A percentile compares a stretch with the other conserved stretches of the same genome.
Conservation (phyloP, 2,329 filamentous ascomycete genomes). For the Diaporthe velutina region DNA sequence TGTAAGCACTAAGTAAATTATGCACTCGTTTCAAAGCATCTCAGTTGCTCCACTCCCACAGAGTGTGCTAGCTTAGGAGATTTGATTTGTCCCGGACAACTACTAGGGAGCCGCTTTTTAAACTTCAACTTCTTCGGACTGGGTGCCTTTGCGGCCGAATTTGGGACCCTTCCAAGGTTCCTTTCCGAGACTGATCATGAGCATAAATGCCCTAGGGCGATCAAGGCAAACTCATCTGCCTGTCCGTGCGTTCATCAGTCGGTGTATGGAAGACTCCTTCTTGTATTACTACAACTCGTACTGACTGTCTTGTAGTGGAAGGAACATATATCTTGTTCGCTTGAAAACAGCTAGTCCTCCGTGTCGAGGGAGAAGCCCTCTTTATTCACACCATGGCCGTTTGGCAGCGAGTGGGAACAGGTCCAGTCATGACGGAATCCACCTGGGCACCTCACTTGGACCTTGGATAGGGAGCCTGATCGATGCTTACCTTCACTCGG, state of each 20-base stretch:
- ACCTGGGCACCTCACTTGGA: background rate
- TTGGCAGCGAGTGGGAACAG: background rate
- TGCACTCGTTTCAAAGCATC: background rate
- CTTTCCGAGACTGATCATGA: background rate
- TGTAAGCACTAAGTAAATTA: slow-evolving; percentile 23
- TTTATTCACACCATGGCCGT: background rate
- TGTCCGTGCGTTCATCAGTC: background rate
- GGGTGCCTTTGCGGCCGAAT: no score
- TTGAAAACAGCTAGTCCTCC: no score
- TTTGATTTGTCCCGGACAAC: background rate
- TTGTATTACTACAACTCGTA: background rate
- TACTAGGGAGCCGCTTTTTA: no score
- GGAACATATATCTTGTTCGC: background rate
- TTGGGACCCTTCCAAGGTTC: background rate
- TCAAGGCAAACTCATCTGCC: background rate
- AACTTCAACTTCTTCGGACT: no score
- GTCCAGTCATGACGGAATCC: background rate
- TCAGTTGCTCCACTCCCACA: background rate
- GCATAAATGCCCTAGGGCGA: no score
- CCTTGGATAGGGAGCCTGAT: background rate
- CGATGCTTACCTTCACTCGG: background rate
- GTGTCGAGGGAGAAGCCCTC: background rate
- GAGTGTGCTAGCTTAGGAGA: no score
- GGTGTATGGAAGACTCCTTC: background rate
- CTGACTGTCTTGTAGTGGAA: background rate